Percentiles rank a stretch among this genome's conserved stretches.
Evolutionary conservation across 495 filamentous ascomycete species (phyloP).

Genomic region (Penicillium desertorum): DNA sequence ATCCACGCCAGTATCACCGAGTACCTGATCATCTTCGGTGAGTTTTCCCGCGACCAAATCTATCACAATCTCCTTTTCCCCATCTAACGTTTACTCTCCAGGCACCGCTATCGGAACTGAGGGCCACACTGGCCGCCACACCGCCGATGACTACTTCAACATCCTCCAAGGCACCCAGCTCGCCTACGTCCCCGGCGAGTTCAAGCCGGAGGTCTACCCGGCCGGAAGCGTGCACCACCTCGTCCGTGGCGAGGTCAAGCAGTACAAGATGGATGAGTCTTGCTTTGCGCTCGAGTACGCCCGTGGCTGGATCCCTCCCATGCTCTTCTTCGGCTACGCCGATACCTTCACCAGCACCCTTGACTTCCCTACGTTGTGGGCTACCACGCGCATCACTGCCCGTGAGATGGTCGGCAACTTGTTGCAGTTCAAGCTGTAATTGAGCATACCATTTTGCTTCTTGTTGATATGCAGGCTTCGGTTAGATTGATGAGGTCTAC

Average conservation of each 20-base stretch:
- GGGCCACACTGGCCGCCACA: conserved; percentile 82
- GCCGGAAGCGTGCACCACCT: conserved; percentile 77
- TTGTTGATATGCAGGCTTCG: background rate
- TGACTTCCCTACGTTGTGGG: conserved; percentile 77
- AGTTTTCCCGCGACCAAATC: conserved; percentile 10
- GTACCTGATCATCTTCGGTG: conserved; percentile 78
- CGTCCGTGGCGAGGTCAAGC: conserved; percentile 71
- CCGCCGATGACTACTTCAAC: conserved; percentile 90
- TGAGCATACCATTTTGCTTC: background rate
- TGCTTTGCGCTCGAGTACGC: conserved; percentile 90
- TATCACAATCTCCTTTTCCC: background rate
- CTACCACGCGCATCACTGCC: conserved; percentile 66
- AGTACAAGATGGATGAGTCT: conserved; percentile 76
- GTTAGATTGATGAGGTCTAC: conserved; percentile 3
- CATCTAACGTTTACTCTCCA: conserved; percentile 21
- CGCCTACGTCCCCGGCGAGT: conserved; percentile 68
- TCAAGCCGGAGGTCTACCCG: conserved; percentile 72
- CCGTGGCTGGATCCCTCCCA: conserved; percentile 85
- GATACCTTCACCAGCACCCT: conserved; percentile 74
- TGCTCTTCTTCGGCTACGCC: conserved; percentile 84
- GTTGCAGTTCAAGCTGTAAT: conserved; percentile 67
- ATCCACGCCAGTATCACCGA: conserved; percentile 85
- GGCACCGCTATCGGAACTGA: conserved; percentile 85
- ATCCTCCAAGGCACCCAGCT: conserved; percentile 74
- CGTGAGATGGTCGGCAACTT: conserved; percentile 73